Evolutionary conservation across 352 stramenopile species (phyloP).

Genomic region (Pythium periplocum): DNA sequence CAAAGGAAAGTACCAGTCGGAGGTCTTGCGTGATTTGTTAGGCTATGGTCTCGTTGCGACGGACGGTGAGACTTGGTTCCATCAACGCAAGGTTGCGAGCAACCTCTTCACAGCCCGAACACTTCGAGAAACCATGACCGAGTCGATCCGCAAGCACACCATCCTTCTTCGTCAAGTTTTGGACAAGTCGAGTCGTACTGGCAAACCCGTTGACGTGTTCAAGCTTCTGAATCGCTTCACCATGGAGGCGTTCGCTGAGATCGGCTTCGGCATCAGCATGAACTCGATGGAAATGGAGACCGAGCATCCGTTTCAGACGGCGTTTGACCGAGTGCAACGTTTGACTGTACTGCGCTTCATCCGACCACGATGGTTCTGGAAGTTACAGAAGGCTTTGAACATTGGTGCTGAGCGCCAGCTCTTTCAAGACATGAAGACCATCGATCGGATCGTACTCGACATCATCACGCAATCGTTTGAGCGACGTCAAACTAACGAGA

Average conservation of each 20-base stretch:
- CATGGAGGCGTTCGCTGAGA: slow-evolving; percentile 60
- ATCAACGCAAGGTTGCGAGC: slow-evolving; percentile 76
- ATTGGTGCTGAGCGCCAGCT: slow-evolving; percentile 30
- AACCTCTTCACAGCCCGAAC: slow-evolving; percentile 69
- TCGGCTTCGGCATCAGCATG: slow-evolving; percentile 61
- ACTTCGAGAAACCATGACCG: slow-evolving; percentile 33
- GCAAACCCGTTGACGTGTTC: slow-evolving; percentile 29
- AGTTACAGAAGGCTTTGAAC: slow-evolving; percentile 28
- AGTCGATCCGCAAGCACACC: slow-evolving; percentile 23
- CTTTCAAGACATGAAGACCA: slow-evolving; percentile 21
- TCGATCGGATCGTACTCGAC: slow-evolving; percentile 30
- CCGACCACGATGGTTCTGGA: slow-evolving; percentile 35
- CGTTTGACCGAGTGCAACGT: slow-evolving; percentile 43
- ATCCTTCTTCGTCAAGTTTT: slow-evolving; percentile 21
- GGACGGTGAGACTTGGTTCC: slow-evolving; percentile 49
- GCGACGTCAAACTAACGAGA: background rate
- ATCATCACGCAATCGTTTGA: slow-evolving; percentile 33
- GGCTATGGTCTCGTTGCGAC: slow-evolving; percentile 63
- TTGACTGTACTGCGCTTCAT: slow-evolving; percentile 31
- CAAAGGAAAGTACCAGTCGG: slow-evolving; percentile 38
- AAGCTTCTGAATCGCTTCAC: slow-evolving; percentile 49
- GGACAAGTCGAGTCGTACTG: slow-evolving; percentile 1
- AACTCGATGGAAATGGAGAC: slow-evolving; percentile 22
- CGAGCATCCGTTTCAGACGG: slow-evolving; percentile 41
- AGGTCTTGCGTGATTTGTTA: slow-evolving; percentile 39